Percentiles rank a stretch among this genome's conserved stretches.
phyloP scores from a whole-genome alignment of 1,139 yeast species.

The Candida sanyaensis region DNA sequence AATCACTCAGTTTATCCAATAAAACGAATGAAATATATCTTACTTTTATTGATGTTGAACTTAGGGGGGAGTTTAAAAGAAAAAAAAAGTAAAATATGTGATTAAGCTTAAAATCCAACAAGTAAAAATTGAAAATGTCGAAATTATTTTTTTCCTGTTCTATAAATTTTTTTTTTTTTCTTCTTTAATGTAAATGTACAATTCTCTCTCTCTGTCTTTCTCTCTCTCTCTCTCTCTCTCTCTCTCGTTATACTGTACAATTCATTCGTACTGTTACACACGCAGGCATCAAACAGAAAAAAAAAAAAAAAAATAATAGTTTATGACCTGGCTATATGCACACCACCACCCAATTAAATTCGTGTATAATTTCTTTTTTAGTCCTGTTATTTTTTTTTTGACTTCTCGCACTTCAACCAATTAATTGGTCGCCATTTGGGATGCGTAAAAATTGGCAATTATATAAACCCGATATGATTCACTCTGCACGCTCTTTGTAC shows the following conservation, averaged over 20 bases:
- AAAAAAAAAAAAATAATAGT: background rate
- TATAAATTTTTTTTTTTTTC: background rate
- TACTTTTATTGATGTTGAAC: background rate
- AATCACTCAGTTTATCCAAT: constrained; percentile 1
- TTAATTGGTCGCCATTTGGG: constrained; percentile 1
- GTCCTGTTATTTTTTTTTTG: background rate
- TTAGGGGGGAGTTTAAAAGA: background rate
- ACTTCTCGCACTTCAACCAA: background rate
- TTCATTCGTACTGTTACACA: background rate
- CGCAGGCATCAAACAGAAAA: background rate
- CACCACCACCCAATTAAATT: background rate
- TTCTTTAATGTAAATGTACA: background rate
- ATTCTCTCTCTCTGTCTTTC: background rate
- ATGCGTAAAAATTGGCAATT: too few species aligned
- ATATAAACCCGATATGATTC: too few species aligned
- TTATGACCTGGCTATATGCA: constrained; percentile 3
- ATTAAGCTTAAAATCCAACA: constrained; percentile 2
- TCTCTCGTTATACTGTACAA: background rate
- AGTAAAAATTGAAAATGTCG: background rate
- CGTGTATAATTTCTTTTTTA: background rate
- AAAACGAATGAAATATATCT: constrained; percentile 2
- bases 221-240: background rate
- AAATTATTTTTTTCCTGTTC: background rate
- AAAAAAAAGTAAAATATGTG: background rate
- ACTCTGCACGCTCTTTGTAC: background rate